Conservation (phyloP, 176 grass and related monocot genomes). For the Zoysia pacifica region DNA sequence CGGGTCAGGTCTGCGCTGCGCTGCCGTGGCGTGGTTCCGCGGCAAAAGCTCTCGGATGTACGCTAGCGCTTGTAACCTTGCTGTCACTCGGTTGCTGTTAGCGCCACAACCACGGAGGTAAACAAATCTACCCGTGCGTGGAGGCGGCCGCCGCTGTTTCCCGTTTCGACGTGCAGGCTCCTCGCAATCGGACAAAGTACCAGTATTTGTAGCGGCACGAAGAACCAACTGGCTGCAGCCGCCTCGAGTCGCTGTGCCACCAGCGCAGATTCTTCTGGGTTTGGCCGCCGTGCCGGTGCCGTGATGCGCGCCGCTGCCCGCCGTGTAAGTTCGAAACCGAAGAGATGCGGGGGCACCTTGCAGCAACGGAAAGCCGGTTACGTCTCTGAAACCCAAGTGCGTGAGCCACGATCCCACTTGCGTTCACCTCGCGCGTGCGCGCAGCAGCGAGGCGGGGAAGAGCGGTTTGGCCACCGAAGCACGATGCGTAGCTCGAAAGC, state of each 20-base stretch:
- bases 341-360: too few relatives aligned
- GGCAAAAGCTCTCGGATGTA: slow-evolving; percentile 5
- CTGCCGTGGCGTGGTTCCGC: too few relatives aligned
- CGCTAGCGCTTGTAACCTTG: background rate
- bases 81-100: background rate
- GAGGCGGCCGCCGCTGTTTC: background rate
- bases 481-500: too few relatives aligned
- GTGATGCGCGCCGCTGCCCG: background rate
- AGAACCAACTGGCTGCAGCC: background rate
- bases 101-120: background rate
- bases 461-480: background rate
- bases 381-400: background rate
- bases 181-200: background rate
- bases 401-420: background rate
- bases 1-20: background rate
- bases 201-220: background rate
- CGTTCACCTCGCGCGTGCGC: background rate
- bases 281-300: background rate
- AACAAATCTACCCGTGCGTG: background rate
- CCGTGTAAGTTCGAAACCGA: background rate
- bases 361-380: background rate
- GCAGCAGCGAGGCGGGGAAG: background rate
- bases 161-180: background rate
- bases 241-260: too few relatives aligned
- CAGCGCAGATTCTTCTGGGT: background rate